phyloP scores from a whole-genome alignment of 768 basidiomycete species.

The Psilocybe tampanensis region DNA sequence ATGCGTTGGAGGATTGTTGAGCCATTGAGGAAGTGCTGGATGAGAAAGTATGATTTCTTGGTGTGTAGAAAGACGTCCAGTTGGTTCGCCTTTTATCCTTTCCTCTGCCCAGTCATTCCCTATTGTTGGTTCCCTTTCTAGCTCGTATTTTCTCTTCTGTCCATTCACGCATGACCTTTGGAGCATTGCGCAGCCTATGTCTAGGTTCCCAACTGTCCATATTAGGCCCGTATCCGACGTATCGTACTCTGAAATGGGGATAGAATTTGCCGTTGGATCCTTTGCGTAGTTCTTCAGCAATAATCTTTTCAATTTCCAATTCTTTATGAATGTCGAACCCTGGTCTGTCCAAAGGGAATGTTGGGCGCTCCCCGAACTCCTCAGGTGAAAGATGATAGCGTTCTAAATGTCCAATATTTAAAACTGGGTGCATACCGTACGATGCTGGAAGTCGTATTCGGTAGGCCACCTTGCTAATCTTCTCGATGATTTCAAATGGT shows the following conservation, averaged over 20 bases:
- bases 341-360: background rate
- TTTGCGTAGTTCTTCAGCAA: background rate
- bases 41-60: no score
- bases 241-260: background rate
- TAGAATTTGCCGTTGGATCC: background rate
- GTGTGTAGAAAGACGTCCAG: no score
- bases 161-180: background rate
- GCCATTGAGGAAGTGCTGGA: no score
- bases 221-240: background rate
- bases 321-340: background rate
- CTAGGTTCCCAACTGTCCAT: background rate
- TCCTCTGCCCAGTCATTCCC: no score
- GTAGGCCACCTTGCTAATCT: conserved; percentile 25
- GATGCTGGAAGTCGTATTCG: conserved; percentile 22
- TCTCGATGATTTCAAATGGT: conserved; percentile 27
- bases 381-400: conserved; percentile 19
- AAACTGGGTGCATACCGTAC: conserved; percentile 26
- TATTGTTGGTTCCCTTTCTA: background rate
- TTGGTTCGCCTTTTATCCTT: no score
- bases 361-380: conserved; percentile 15
- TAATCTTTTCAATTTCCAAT: background rate
- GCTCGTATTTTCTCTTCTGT: background rate
- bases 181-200: background rate
- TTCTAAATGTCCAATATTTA: conserved; percentile 25
- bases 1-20: no score